Evolutionary conservation across 768 basidiomycete genomes (phyloP), one percentile per base, ranked within the genome.

Genomic region (Rhodotorula toruloides): DNA sequence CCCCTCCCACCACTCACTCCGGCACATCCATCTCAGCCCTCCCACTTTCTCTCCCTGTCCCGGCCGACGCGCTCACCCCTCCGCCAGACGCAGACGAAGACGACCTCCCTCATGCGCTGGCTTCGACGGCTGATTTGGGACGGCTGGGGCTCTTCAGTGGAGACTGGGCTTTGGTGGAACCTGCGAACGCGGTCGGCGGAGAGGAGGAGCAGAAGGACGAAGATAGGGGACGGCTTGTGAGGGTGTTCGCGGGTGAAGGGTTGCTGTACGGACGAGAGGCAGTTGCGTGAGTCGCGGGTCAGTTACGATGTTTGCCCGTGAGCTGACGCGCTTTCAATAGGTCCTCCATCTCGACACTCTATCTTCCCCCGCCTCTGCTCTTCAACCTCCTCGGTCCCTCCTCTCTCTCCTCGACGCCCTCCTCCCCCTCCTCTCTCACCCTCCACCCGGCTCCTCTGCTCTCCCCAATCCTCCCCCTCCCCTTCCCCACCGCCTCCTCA

Each of bases 401-500:
- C 10, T 48, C 61, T 39, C 48, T 43, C 49, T 44, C 46, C n/a
- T 31, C 50, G 11, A 55, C 44, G 4, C 21, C 21, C 37, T n/a
- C 46, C 27, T 43, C 32, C 7, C 19, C 32, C 6, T 36, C 37
- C 5, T n/a, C 40, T 21, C 65, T 71, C 37, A 19, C 34, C 6
- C 47, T 58, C 19, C 27, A 31, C 31, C 54, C 61, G 19, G 50
- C 39, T 34, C 54, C 60, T 3, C n/a, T 27, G 9, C 25, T 59
- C 34, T 64, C 58, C 11, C 46, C 59, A 9, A 32, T 44, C 53
- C 54, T 65, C 29, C 32, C 55, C 32, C 48, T 48, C 3, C 37
- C 54, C 17, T 32, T 91, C 36, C 90, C 91, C 4, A 83, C 78
- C 27, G 91, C 91, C 12, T 80, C 79, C 58, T 79, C 83, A 2